Evolutionary conservation across 495 filamentous ascomycete genomes (phyloP), one percentile per base, ranked within the genome.

Genomic region (Penicillium herquei): DNA sequence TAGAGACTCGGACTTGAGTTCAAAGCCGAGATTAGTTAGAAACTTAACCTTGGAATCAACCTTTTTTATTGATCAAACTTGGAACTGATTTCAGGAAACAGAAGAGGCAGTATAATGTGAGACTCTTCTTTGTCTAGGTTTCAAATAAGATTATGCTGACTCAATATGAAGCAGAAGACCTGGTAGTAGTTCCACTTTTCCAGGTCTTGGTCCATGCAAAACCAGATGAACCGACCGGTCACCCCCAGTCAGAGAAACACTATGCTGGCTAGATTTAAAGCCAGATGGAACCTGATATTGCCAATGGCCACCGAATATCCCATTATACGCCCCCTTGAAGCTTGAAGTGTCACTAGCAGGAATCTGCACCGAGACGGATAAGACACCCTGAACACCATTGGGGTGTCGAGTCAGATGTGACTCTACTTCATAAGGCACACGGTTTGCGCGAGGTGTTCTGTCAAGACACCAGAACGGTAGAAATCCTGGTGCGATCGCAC

Each of bases 391-490:
- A n/a, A 58, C 55, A 13, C 52, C 51, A 41, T 31, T 55, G 0
- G 55, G 55, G n/a, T 62, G 59, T 39, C 43, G 47, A 33, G 52
- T 53, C 21, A 62, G 46, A 21, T 57, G 42, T 7, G 52, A 32
- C 21, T 59, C 54, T 17, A 32, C 48, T 43, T 59, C 16, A 40
- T 63, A 64, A 10, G 62, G 62, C 12, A 64, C 62, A 33, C 62
- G 62, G 18, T 44, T 40, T 8, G 13, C 48, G 2, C 62, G 45
- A 41, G 62, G 62, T 6, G 62, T 64, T 39, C 48, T 43, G 21
- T 64, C 62, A 21, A 64, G 41, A 51, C 62, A 64, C 62, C 62
- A 64, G 21, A 64, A 64, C 5, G 62, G 62, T 14, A 61, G n/a
- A 17, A 9, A 35, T n/a, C 62, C 62, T 0, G 55, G 59, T 1